A percentile compares a stretch with the other conserved stretches of the same genome.
Conservation (phyloP, 768 basidiomycete species). For the Phlebiopsis flavidoalba region DNA sequence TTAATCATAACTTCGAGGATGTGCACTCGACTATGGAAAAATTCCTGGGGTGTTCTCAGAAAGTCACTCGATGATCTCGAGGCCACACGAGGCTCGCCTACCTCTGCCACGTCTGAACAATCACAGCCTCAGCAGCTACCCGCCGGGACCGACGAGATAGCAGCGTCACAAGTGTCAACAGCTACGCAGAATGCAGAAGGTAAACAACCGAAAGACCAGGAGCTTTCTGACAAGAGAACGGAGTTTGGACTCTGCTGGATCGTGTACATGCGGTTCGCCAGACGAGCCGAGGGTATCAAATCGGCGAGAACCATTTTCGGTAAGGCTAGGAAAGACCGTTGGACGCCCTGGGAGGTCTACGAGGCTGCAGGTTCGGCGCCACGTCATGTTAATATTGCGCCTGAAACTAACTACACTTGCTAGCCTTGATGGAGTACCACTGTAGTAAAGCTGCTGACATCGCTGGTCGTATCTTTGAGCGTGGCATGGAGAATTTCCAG, state of each 20-base stretch:
- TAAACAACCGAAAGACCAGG: constrained; percentile 48
- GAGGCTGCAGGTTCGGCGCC: constrained; percentile 74
- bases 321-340: constrained; percentile 72
- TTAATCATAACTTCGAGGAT: constrained; percentile 55
- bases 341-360: constrained; percentile 87
- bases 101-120: neutral
- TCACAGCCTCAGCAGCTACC: neutral
- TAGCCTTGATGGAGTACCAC: constrained; percentile 95
- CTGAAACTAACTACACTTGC: neutral
- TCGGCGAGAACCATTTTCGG: constrained; percentile 72
- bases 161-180: constrained; percentile 18
- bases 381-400: neutral
- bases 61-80: constrained; percentile 60
- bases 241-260: constrained; percentile 80
- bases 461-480: constrained; percentile 90
- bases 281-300: constrained; percentile 84
- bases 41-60: constrained; percentile 63
- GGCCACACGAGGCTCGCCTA: constrained; percentile 30
- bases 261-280: constrained; percentile 90
- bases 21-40: constrained; percentile 70
- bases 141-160: neutral
- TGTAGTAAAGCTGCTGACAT: constrained; percentile 73
- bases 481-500: constrained; percentile 79
- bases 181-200: constrained; percentile 42
- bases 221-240: constrained; percentile 51